Base-by-base conservation (phyloP, 306 rosid species). In the Oxytropis ochrocephala region DNA sequence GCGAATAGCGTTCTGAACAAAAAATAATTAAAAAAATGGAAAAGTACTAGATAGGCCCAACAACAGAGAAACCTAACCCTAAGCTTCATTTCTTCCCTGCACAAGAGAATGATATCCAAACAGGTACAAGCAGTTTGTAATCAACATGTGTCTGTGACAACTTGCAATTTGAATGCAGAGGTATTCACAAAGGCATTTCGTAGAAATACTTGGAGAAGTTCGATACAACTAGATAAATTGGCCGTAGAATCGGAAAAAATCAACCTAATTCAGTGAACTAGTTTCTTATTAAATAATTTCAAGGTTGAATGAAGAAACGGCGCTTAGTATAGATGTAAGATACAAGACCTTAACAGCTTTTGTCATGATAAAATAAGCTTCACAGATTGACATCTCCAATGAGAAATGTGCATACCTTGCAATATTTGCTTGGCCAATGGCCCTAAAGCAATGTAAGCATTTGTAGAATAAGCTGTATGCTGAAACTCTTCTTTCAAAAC, bases 401-500 rank as follows among this genome's bases (percentile, higher is more conserved):
- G 32, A 49, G 66, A 68, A 83, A 44, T 5, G 11, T 30, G 35
- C 35, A 56, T 68, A 93, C 98, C 97, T 82, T 86, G 90, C 81
- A 88, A 72, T 59, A 93, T 81, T 84, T 83, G 96, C 71, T 73
- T 86, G 67, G 93, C 84, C 57, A 93, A 64, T 17, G 93, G 88
- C 51, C 97, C 96, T 24, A 81, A 5, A 7, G 91, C 64, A 50
- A 93, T 75, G 32, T 93, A 93, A 18, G 98, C 93, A 82, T 93
- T 93, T 41, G 97, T 93, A 29, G 96, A 47, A 81, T 88, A 93
- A 71, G 96, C 82, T 73, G 98, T 90, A 81, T 93, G 98, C 83
- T 93, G 98, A 84, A 82, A 93, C 69, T 93, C 98, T 85, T 93
- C 98, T 85, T 88, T 93, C 97, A 93, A 76, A 70, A 78, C 77